A percentile compares a stretch with the other conserved stretches of the same genome.
Evolutionary conservation across 257 asterid genomes (phyloP).

Genomic region (Nicotiana tomentosiformis): DNA sequence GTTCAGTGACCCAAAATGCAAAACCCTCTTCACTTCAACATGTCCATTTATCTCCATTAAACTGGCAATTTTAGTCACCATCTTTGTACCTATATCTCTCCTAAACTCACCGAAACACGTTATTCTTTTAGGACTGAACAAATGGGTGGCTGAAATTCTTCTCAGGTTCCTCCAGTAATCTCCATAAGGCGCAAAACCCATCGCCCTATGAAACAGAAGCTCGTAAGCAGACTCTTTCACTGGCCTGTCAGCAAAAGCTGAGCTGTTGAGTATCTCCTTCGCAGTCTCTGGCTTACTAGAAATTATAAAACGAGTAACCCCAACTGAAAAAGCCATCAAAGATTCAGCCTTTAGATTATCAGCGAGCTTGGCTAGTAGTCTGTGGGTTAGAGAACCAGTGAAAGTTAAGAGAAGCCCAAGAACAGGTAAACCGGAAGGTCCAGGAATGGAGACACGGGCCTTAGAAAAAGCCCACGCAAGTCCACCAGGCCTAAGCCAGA

Average conservation of each 20-base stretch:
- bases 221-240: conserved; percentile 65
- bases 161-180: conserved; percentile 72
- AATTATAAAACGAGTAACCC: conserved; percentile 63
- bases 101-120: conserved; percentile 34
- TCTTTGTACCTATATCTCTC: conserved; percentile 36
- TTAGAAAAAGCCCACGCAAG: conserved; percentile 71
- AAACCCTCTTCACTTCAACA: conserved; percentile 35
- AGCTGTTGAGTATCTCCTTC: conserved; percentile 49
- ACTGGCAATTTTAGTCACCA: conserved; percentile 33
- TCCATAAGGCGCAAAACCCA: conserved; percentile 88
- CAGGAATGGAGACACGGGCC: conserved; percentile 41
- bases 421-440: conserved; percentile 72
- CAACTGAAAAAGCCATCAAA: conserved; percentile 76
- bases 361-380: conserved; percentile 31
- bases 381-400: conserved; percentile 47
- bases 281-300: conserved; percentile 63
- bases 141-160: conserved; percentile 54
- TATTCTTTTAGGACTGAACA: conserved; percentile 57
- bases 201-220: conserved; percentile 69
- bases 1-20: conserved; percentile 56
- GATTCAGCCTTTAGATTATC: conserved; percentile 22
- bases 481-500: conserved; percentile 77
- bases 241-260: conserved; percentile 82
- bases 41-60: conserved; percentile 27
- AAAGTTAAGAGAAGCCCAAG: conserved; percentile 49